phyloP scores from a whole-genome alignment of 2,329 filamentous ascomycete genomes.

The Venturia carpophila region DNA sequence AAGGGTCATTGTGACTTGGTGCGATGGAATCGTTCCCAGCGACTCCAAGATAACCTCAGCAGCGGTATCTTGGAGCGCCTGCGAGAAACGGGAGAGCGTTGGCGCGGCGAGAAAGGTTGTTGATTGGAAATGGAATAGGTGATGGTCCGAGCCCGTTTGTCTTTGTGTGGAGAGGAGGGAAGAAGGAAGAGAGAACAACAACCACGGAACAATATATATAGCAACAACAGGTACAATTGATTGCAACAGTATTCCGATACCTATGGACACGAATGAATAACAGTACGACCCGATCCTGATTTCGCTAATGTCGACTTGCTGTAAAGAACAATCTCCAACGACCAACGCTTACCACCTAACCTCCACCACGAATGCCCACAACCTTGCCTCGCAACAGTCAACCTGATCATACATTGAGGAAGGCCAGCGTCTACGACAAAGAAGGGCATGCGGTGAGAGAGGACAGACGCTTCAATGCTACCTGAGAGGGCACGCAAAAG shows the following conservation, averaged over 20 bases:
- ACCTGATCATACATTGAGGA: background rate
- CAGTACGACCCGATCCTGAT: background rate
- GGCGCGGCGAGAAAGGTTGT: background rate
- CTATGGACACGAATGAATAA: background rate
- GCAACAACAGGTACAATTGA: background rate
- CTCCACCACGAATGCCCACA: background rate
- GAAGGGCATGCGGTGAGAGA: no score
- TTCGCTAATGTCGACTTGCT: background rate
- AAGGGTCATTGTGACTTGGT: background rate
- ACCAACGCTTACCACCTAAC: background rate
- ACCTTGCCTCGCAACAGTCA: background rate
- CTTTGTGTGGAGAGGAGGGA: background rate
- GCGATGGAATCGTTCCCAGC: background rate
- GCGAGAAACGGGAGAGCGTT: background rate
- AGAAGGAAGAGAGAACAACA: background rate
- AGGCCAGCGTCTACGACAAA: background rate
- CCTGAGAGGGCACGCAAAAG: no score
- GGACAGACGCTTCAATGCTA: no score
- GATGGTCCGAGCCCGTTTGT: background rate
- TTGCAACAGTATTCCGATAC: background rate
- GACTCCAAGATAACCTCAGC: constrained; percentile 7
- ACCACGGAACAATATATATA: background rate
- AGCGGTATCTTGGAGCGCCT: constrained; percentile 10
- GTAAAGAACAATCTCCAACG: background rate
- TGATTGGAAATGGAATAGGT: background rate